Evolutionary conservation across 768 basidiomycete genomes (phyloP).

Genomic region (Russula olivacea): DNA sequence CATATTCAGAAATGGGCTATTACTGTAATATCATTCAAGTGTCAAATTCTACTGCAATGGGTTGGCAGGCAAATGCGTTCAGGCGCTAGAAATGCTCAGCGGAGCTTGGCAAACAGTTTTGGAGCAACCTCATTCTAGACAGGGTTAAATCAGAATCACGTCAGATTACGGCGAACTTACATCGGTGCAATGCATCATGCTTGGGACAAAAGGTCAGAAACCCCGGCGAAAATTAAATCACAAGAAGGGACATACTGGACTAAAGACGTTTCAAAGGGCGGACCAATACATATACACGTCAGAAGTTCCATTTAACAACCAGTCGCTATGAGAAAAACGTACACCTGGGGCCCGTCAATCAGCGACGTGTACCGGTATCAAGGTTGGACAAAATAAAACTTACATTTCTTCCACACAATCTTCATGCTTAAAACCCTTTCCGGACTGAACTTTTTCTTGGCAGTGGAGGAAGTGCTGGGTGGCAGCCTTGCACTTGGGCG

Average conservation of each 20-base stretch:
- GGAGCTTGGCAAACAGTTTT: slow-evolving; percentile 76
- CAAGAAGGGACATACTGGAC: slow-evolving; percentile 57
- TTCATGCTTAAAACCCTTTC: slow-evolving; percentile 83
- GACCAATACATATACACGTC: slow-evolving; percentile 17
- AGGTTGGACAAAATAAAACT: slow-evolving; percentile 32
- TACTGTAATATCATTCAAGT: slow-evolving; percentile 2
- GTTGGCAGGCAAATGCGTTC: neutral
- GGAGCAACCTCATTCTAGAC: slow-evolving; percentile 55
- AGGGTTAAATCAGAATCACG: slow-evolving; percentile 6
- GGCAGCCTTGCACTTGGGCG: slow-evolving; percentile 57
- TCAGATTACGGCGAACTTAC: slow-evolving; percentile 40
- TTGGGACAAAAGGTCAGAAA: slow-evolving; percentile 30
- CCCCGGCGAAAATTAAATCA: neutral
- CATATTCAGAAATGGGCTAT: neutral
- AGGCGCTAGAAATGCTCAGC: slow-evolving; percentile 31
- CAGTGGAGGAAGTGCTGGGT: slow-evolving; percentile 87
- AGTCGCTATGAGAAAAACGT: slow-evolving; percentile 21
- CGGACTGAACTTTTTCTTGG: slow-evolving; percentile 77
- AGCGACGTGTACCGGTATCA: neutral
- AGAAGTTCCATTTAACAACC: neutral
- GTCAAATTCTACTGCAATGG: slow-evolving; percentile 1
- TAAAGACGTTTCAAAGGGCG: slow-evolving; percentile 26
- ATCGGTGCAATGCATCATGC: slow-evolving; percentile 92
- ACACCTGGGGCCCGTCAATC: slow-evolving; percentile 22
- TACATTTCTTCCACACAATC: slow-evolving; percentile 91